A percentile compares a stretch with the other conserved stretches of the same genome.
Evolutionary conservation across 2,329 filamentous ascomycete species (phyloP).

Genomic region (Celoporthe dispersa): DNA sequence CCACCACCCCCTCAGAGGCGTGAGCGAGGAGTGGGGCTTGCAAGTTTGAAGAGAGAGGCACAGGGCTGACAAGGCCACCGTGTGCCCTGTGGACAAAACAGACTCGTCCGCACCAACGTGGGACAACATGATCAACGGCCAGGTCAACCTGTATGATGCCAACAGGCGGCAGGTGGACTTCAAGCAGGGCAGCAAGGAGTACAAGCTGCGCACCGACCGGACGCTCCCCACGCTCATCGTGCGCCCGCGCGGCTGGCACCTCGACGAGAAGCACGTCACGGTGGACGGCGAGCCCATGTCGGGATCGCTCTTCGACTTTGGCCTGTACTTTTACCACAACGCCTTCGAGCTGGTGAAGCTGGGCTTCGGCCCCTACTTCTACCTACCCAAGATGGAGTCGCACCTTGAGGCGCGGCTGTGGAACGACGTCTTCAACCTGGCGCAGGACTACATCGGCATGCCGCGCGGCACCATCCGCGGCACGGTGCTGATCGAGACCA

Average conservation of each 20-base stretch:
- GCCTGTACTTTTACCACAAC: constrained; percentile 99
- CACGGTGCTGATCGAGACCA: constrained; percentile 97
- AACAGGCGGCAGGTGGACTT: constrained; percentile 94
- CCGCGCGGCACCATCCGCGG: constrained; percentile 89
- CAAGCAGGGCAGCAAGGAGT: constrained; percentile 92
- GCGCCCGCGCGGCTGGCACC: constrained; percentile 94
- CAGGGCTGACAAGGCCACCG: constrained; percentile 27
- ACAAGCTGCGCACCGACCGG: constrained; percentile 93
- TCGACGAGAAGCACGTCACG: constrained; percentile 97
- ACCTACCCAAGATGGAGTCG: constrained; percentile 97
- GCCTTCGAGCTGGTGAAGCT: constrained; percentile 83
- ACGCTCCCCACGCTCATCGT: constrained; percentile 87
- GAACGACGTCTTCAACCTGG: constrained; percentile 97
- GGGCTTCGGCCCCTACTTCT: constrained; percentile 93
- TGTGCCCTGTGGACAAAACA: constrained; percentile 42
- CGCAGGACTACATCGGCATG: constrained; percentile 91
- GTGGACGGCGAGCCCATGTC: constrained; percentile 95
- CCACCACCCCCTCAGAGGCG: too few relatives aligned
- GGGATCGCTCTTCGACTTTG: constrained; percentile 92
- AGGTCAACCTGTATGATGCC: constrained; percentile 96
- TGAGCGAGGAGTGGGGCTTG: too few relatives aligned
- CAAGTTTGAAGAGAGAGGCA: background rate
- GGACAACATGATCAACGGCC: constrained; percentile 99
- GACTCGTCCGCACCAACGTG: constrained; percentile 95
- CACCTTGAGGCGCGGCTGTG: constrained; percentile 96